phyloP scores from a whole-genome alignment of 306 rosid genomes.

The Leucaena leucocephala region DNA sequence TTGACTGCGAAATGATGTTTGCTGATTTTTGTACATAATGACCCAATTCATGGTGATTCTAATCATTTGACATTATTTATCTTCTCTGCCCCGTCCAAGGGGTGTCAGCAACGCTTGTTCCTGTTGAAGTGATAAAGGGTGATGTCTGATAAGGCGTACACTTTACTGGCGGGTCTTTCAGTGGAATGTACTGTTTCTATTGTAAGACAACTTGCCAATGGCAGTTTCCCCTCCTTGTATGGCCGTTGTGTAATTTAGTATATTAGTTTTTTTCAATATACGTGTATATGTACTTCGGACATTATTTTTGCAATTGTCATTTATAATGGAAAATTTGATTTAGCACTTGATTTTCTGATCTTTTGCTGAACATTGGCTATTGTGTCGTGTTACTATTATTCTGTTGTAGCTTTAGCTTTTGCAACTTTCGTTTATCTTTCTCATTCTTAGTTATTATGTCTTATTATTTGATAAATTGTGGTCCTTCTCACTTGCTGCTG shows the following conservation, averaged over 20 bases:
- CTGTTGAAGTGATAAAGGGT: slow-evolving; percentile 70
- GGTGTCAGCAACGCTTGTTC: slow-evolving; percentile 71
- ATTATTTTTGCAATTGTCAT: slow-evolving; percentile 49
- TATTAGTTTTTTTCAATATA: slow-evolving; percentile 35
- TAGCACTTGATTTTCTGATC: slow-evolving; percentile 7
- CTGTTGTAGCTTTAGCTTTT: slow-evolving; percentile 7
- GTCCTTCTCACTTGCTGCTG: slow-evolving; percentile 28
- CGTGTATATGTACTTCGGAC: slow-evolving; percentile 64
- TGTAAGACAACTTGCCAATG: slow-evolving; percentile 97
- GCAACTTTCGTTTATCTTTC: slow-evolving; percentile 21
- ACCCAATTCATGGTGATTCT: slow-evolving; percentile 75
- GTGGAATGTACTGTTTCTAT: slow-evolving; percentile 97
- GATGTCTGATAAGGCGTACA: slow-evolving; percentile 63
- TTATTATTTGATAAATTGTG: slow-evolving; percentile 25
- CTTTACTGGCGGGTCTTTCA: slow-evolving; percentile 81
- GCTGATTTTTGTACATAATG: slow-evolving; percentile 84
- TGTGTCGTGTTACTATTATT: slow-evolving; percentile 8
- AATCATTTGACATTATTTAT: slow-evolving; percentile 75
- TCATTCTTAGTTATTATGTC: slow-evolving; percentile 33
- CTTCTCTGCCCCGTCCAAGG: slow-evolving; percentile 79
- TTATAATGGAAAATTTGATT: slow-evolving; percentile 36
- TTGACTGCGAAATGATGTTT: slow-evolving; percentile 76
- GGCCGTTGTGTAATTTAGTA: slow-evolving; percentile 44
- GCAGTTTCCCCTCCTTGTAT: slow-evolving; percentile 72
- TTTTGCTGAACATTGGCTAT: slow-evolving; percentile 28